Evolutionary conservation across 192 early-diverging fungal species (phyloP).

Genomic region (Cladochytrium replicatum): DNA sequence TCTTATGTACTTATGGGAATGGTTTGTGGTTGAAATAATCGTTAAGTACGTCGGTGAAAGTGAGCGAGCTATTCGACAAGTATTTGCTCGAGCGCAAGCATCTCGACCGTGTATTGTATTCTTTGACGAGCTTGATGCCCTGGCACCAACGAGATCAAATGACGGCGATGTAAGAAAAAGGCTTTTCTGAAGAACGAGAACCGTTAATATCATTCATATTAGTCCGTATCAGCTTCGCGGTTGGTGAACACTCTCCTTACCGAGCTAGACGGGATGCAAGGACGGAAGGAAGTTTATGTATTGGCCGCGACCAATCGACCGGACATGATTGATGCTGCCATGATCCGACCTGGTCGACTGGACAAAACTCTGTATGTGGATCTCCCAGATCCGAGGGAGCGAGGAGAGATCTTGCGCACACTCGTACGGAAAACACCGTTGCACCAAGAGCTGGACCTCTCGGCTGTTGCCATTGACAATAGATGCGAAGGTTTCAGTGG

Average conservation of each 20-base stretch:
- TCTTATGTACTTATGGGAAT: neutral
- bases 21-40: too few relatives aligned
- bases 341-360: slow-evolving; percentile 92
- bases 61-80: slow-evolving; percentile 89
- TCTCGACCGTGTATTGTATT: slow-evolving; percentile 95
- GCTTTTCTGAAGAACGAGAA: slow-evolving; percentile 4
- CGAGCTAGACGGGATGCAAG: slow-evolving; percentile 91
- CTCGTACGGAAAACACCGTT: slow-evolving; percentile 73
- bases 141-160: slow-evolving; percentile 76
- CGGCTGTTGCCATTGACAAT: slow-evolving; percentile 26
- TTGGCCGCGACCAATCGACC: slow-evolving; percentile 97
- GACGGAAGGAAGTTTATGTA: slow-evolving; percentile 81
- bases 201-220: too few relatives aligned
- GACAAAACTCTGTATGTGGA: slow-evolving; percentile 98
- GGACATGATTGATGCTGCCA: slow-evolving; percentile 95
- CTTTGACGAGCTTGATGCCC: slow-evolving; percentile 95
- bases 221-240: slow-evolving; percentile 82
- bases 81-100: slow-evolving; percentile 86
- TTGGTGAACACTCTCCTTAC: slow-evolving; percentile 96
- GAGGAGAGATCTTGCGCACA: slow-evolving; percentile 76
- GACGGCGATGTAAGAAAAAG: slow-evolving; percentile 62
- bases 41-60: slow-evolving; percentile 93
- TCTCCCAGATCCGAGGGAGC: slow-evolving; percentile 68
- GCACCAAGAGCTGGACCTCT: slow-evolving; percentile 39
- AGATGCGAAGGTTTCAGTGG: slow-evolving; percentile 49